A percentile compares a stretch with the other conserved stretches of the same genome.
phyloP scores from a whole-genome alignment of 352 stramenopile species.

The Nothophytophthora sp. region DNA sequence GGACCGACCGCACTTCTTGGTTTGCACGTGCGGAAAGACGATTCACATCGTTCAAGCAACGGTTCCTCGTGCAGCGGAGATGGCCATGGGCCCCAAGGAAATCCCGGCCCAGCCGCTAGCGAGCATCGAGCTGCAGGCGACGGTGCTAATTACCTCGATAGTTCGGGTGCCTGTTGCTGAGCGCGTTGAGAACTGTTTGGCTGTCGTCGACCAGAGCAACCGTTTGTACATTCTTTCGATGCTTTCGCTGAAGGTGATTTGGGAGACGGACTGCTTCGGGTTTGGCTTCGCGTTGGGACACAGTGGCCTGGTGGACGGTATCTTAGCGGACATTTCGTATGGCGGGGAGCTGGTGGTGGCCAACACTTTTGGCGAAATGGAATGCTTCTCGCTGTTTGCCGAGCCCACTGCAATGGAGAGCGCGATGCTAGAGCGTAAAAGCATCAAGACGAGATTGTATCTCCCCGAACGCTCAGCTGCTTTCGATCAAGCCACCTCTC shows the following conservation, averaged over 20 bases:
- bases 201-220: slow-evolving; percentile 69
- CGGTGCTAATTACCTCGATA: slow-evolving; percentile 47
- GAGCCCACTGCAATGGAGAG: slow-evolving; percentile 55
- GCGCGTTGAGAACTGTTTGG: slow-evolving; percentile 61
- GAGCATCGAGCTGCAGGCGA: slow-evolving; percentile 45
- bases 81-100: slow-evolving; percentile 52
- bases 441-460: slow-evolving; percentile 49
- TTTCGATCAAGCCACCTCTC: slow-evolving; percentile 29
- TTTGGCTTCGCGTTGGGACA: slow-evolving; percentile 28
- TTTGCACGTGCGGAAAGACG: slow-evolving; percentile 59
- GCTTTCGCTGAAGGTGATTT: slow-evolving; percentile 54
- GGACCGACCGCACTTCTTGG: slow-evolving; percentile 47
- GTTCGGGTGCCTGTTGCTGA: slow-evolving; percentile 59
- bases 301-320: slow-evolving; percentile 42
- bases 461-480: slow-evolving; percentile 34
- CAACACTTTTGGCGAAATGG: slow-evolving; percentile 68
- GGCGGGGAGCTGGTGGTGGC: slow-evolving; percentile 60
- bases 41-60: slow-evolving; percentile 54
- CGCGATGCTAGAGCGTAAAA: slow-evolving; percentile 52
- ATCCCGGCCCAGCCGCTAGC: slow-evolving; percentile 46
- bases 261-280: slow-evolving; percentile 38
- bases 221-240: slow-evolving; percentile 66
- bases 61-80: slow-evolving; percentile 58
- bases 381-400: slow-evolving; percentile 62
- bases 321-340: slow-evolving; percentile 44